Percentiles rank a stretch among this genome's conserved stretches.
These are phyloP conservation scores for Thraustochytrium sp. DNA, from an alignment of 352 stramenopile species.

Conservation along the genomic window DNA sequence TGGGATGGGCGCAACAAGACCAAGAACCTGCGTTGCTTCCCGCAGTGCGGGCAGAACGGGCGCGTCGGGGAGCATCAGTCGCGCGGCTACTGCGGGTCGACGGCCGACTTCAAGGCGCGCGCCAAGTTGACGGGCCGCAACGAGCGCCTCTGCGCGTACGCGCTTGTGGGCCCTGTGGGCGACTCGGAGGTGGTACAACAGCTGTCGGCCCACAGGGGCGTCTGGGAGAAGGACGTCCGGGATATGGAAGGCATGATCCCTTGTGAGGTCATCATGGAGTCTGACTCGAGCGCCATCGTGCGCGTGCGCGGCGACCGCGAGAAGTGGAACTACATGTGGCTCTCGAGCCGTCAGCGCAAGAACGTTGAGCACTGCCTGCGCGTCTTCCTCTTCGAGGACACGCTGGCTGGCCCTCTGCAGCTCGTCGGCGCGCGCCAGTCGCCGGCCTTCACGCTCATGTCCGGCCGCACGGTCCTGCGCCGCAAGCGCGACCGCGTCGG, in stretches of 20 bases:
- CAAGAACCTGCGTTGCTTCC: conserved; percentile 1
- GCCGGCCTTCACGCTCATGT: neutral
- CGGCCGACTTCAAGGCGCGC: neutral
- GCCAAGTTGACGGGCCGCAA: neutral
- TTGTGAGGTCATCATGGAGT: neutral
- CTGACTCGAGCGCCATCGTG: neutral
- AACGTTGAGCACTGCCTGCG: neutral
- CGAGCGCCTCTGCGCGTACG: neutral
- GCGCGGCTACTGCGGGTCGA: neutral
- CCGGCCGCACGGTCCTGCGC: neutral
- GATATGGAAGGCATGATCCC: neutral
- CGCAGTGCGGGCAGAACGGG: neutral
- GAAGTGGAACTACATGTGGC: conserved; percentile 26
- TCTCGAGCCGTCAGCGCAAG: conserved; percentile 1
- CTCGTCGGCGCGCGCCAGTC: neutral
- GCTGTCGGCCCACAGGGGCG: neutral
- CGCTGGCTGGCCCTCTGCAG: neutral
- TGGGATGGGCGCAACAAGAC: conserved; percentile 23
- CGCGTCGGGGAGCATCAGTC: neutral
- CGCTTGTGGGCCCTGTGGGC: neutral
- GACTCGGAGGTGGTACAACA: neutral
- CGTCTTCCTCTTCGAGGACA: neutral
- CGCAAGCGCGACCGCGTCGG: neutral
- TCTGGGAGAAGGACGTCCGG: neutral
- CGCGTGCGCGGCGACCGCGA: neutral